phyloP scores from a whole-genome alignment of 2,329 filamentous ascomycete species.

The Cladobotryum protrusum region DNA sequence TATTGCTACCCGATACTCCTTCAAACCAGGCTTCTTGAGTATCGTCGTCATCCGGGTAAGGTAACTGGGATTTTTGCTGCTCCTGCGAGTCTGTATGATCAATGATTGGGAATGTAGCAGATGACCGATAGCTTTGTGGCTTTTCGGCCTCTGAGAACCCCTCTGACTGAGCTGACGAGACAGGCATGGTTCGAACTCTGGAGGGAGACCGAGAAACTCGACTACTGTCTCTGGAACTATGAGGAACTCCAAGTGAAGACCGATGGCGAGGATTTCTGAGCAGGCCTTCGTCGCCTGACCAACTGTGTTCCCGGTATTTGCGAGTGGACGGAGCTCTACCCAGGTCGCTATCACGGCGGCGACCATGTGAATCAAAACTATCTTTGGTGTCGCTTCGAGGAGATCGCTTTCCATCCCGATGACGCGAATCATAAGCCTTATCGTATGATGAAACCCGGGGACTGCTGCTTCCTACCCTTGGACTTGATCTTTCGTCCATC shows the following conservation, averaged over 20 bases:
- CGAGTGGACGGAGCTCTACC: constrained; percentile 14
- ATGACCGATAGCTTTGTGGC: constrained; percentile 17
- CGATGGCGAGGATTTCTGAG: constrained; percentile 1
- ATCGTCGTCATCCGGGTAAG: constrained; percentile 35
- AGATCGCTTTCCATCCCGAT: constrained; percentile 20
- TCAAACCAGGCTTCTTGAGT: constrained; percentile 18
- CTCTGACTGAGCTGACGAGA: constrained; percentile 23
- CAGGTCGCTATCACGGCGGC: constrained; percentile 18
- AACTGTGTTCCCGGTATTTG: constrained; percentile 24
- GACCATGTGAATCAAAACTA: constrained; percentile 22
- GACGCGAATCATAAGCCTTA: constrained; percentile 20
- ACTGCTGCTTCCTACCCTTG: constrained; percentile 22
- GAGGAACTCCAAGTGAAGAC: constrained; percentile 18
- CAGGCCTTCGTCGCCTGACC: constrained; percentile 33
- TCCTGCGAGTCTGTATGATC: constrained; percentile 16
- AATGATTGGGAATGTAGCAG: constrained; percentile 26
- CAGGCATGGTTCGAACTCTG: constrained; percentile 27
- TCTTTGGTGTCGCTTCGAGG: constrained; percentile 26
- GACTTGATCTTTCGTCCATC: constrained; percentile 21
- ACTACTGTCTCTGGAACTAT: constrained; percentile 16
- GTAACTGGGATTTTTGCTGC: constrained; percentile 22
- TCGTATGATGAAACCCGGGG: constrained; percentile 29
- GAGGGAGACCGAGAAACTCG: constrained; percentile 26
- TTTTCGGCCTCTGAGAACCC: constrained; percentile 5
- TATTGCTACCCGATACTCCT: constrained; percentile 1